phyloP scores from a whole-genome alignment of 2,329 filamentous ascomycete species.

The Bretziella fagacearum region DNA sequence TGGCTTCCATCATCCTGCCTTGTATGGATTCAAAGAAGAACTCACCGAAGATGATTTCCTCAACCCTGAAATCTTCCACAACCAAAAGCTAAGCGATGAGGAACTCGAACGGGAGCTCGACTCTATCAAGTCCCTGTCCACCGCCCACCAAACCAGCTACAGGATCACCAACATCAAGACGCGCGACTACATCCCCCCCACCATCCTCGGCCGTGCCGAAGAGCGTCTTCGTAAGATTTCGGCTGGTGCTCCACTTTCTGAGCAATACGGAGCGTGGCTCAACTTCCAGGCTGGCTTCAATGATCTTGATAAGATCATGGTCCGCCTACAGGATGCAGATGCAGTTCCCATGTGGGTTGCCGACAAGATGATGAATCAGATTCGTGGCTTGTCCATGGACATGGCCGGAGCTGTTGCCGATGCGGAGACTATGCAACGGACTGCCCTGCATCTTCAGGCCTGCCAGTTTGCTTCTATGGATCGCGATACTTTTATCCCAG shows the following conservation, averaged over 20 bases:
- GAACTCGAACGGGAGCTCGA: not conserved
- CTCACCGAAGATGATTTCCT: not conserved
- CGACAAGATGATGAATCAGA: constrained; percentile 4
- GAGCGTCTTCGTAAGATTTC: not conserved
- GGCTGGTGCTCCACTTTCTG: not conserved
- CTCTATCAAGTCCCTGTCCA: not conserved
- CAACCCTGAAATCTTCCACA: not conserved
- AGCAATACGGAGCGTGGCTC: not conserved
- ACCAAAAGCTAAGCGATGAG: not conserved
- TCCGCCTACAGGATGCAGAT: not conserved
- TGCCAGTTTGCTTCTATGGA: not conserved
- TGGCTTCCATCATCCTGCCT: not conserved
- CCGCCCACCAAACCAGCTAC: not conserved
- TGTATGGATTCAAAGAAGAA: not conserved
- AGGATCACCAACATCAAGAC: not conserved
- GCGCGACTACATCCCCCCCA: not conserved
- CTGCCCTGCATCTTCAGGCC: not conserved
- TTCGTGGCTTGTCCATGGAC: not conserved
- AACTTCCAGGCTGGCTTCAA: not conserved
- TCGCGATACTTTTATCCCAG: not conserved
- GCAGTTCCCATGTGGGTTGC: not conserved
- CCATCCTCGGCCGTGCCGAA: not conserved
- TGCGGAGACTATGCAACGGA: not conserved
- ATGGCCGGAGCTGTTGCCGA: not conserved
- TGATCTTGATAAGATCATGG: not conserved